A percentile compares a stretch with the other conserved stretches of the same genome.
These are phyloP conservation scores for Anacardium occidentale DNA, from an alignment of 345 rosid genomes.

Conservation along the genomic window DNA sequence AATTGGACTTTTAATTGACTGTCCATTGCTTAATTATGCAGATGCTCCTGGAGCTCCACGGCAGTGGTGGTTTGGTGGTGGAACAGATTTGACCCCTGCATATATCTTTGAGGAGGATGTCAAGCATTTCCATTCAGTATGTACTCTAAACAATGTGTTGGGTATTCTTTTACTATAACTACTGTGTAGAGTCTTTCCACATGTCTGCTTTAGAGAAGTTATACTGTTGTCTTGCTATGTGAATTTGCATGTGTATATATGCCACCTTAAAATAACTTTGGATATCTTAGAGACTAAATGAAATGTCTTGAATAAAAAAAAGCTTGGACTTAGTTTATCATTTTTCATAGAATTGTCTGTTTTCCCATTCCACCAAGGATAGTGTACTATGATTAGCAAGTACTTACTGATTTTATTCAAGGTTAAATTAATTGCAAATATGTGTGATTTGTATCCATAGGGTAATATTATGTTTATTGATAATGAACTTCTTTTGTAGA, in stretches of 20 bases:
- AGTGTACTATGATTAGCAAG: too few species aligned
- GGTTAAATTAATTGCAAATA: background rate
- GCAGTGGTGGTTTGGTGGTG: conserved; percentile 99
- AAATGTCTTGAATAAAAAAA: background rate
- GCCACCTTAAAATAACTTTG: too few species aligned
- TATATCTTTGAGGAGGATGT: conserved; percentile 96
- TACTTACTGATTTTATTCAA: background rate
- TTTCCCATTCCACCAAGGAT: background rate
- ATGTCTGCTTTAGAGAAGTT: background rate
- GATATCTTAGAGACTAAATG: background rate
- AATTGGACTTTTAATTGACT: background rate
- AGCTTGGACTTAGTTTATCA: background rate
- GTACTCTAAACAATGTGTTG: background rate
- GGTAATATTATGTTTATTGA: conserved; percentile 2
- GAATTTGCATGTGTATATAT: too few species aligned
- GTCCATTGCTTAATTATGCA: conserved; percentile 22
- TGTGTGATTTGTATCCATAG: background rate
- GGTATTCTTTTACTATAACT: background rate
- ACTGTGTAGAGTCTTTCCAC: background rate
- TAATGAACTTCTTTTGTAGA: conserved; percentile 36
- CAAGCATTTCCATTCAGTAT: conserved; percentile 89
- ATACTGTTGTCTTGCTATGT: background rate
- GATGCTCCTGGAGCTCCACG: conserved; percentile 95
- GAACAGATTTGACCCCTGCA: conserved; percentile 98
- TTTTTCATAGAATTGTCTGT: background rate